A percentile compares a stretch with the other conserved stretches of the same genome.
Evolutionary conservation across 495 filamentous ascomycete species (phyloP).

Genomic region (Penicillium silybi): DNA sequence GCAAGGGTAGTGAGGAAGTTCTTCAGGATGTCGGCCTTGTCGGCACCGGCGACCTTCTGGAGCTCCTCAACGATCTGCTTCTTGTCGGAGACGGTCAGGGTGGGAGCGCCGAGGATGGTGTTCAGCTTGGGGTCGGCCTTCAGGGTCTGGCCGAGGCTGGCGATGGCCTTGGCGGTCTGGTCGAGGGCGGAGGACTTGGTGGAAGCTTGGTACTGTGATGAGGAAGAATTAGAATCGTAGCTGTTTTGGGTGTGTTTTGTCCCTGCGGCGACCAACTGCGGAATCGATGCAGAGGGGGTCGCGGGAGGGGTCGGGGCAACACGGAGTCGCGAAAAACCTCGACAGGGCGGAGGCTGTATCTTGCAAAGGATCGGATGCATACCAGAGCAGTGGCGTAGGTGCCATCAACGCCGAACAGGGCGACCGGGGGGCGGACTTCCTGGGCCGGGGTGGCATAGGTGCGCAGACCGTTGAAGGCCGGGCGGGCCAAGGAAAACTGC

Average conservation of each 20-base stretch:
- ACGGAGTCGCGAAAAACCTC: slow-evolving; percentile 27
- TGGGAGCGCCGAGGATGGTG: slow-evolving; percentile 73
- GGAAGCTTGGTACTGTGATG: slow-evolving; percentile 82
- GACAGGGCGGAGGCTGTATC: slow-evolving; percentile 2
- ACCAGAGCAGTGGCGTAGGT: slow-evolving; percentile 98
- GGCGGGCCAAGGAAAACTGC: slow-evolving; percentile 45
- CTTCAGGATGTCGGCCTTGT: slow-evolving; percentile 80
- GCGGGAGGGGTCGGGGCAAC: slow-evolving; percentile 16
- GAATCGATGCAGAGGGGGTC: slow-evolving; percentile 8
- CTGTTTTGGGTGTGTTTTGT: neutral
- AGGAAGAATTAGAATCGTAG: slow-evolving; percentile 3
- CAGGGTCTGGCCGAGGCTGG: slow-evolving; percentile 63
- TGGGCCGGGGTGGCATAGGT: slow-evolving; percentile 72
- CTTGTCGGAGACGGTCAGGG: slow-evolving; percentile 74
- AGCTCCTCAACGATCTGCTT: slow-evolving; percentile 77
- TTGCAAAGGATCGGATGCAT: slow-evolving; percentile 27
- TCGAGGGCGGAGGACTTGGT: slow-evolving; percentile 84
- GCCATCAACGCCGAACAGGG: slow-evolving; percentile 92
- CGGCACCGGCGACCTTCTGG: slow-evolving; percentile 66
- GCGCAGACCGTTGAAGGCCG: slow-evolving; percentile 50
- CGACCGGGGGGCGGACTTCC: slow-evolving; percentile 76
- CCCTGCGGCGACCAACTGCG: slow-evolving; percentile 7
- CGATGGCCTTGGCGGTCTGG: slow-evolving; percentile 69
- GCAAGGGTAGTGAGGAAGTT: slow-evolving; percentile 87
- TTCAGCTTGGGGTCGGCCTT: slow-evolving; percentile 76